phyloP scores from a whole-genome alignment of 2,329 filamentous ascomycete species.

The Paraphoma chrysanthemicola region DNA sequence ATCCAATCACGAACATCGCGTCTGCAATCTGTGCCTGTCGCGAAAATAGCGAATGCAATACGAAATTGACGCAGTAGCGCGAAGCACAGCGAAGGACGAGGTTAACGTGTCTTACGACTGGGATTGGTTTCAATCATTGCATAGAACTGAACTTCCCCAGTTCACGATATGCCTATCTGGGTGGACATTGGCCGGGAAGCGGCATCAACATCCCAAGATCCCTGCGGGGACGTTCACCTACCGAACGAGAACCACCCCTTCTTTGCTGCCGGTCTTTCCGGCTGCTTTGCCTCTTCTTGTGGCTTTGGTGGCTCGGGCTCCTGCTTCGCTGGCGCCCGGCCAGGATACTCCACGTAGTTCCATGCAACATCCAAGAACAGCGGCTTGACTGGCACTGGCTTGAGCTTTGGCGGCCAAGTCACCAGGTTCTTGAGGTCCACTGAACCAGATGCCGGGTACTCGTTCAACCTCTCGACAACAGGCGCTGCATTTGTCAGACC shows the following conservation, averaged over 20 bases:
- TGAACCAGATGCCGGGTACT: conserved; percentile 71
- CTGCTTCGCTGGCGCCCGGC: conserved; percentile 53
- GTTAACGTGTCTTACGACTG: conserved; percentile 9
- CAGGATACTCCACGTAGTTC: conserved; percentile 96
- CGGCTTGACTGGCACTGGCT: conserved; percentile 88
- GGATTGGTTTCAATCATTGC: not conserved
- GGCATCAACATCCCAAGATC: not conserved
- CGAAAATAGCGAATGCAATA: conserved; percentile 18
- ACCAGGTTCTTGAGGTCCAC: conserved; percentile 83
- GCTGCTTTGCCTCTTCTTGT: conserved; percentile 30
- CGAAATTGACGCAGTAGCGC: conserved; percentile 14
- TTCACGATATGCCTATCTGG: not conserved
- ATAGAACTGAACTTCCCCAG: conserved; percentile 4
- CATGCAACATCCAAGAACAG: conserved; percentile 95
- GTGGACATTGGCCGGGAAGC: conserved; percentile 8
- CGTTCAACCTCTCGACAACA: conserved; percentile 75
- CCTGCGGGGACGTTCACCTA: conserved; percentile 36
- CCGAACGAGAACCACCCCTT: conserved; percentile 61
- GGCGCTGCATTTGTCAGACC: conserved; percentile 59
- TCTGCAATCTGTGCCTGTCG: conserved; percentile 19
- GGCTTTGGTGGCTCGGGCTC: conserved; percentile 37
- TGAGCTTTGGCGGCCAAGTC: conserved; percentile 82
- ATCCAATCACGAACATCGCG: conserved; percentile 23
- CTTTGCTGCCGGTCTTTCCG: conserved; percentile 52
- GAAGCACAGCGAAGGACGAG: conserved; percentile 3